These are phyloP conservation scores for Boletus bicolor DNA, from an alignment of 768 basidiomycete species.

Conservation along the genomic window DNA sequence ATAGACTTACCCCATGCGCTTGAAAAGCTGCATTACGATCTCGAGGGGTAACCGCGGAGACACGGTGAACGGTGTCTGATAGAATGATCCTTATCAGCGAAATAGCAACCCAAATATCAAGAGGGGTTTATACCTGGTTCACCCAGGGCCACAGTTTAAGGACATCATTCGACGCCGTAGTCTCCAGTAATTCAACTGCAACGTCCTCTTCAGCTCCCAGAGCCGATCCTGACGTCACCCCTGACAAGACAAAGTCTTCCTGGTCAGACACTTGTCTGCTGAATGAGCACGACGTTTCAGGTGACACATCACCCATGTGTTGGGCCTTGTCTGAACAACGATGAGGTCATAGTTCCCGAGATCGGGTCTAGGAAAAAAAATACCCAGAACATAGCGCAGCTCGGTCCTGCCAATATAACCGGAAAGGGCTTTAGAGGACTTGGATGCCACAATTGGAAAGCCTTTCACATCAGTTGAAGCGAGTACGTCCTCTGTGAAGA, in stretches of 20 bases:
- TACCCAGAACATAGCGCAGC: conserved; percentile 82
- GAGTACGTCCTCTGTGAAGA: conserved; percentile 60
- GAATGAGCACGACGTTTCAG: conserved; percentile 74
- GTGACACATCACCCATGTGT: conserved; percentile 55
- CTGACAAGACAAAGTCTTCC: conserved; percentile 46
- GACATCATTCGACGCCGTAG: conserved; percentile 51
- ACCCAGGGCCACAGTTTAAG: conserved; percentile 88
- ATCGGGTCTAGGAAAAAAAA: conserved; percentile 4
- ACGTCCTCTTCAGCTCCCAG: conserved; percentile 68
- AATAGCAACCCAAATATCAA: neutral
- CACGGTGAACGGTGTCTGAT: conserved; percentile 89
- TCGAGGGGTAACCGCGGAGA: conserved; percentile 90
- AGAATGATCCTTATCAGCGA: neutral
- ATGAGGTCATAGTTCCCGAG: neutral
- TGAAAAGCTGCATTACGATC: conserved; percentile 96
- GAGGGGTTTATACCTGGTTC: conserved; percentile 63
- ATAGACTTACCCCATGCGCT: conserved; percentile 86
- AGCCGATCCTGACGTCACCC: conserved; percentile 43
- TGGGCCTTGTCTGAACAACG: conserved; percentile 62
- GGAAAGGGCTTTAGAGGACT: conserved; percentile 56
- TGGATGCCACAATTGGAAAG: conserved; percentile 79
- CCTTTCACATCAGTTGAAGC: conserved; percentile 78
- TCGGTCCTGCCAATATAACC: conserved; percentile 91
- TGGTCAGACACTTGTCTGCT: conserved; percentile 45
- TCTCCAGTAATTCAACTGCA: conserved; percentile 60